phyloP scores from a whole-genome alignment of 2,329 filamentous ascomycete species.

The Pestalotiopsis sp. region DNA sequence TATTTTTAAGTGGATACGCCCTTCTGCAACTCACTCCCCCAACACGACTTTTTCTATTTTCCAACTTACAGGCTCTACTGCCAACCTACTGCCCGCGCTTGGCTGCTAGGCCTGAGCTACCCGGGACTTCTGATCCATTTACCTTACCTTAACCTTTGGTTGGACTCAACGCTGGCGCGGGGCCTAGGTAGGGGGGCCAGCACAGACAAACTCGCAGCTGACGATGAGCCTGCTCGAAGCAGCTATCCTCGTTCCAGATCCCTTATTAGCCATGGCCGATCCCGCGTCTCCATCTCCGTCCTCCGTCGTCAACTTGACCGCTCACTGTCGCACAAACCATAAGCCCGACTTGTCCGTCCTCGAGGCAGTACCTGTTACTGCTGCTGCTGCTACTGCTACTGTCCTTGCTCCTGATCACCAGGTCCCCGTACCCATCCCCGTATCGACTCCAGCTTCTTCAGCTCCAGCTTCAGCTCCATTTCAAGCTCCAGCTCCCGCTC shows the following conservation, averaged over 20 bases:
- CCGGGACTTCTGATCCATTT: no score
- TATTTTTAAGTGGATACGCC: no score
- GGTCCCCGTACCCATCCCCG: not conserved
- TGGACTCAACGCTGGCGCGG: not conserved
- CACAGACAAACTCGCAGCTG: not conserved
- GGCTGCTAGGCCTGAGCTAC: no score
- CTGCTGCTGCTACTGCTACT: not conserved
- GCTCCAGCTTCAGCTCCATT: not conserved
- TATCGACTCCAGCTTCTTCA: not conserved
- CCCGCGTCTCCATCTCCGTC: slow-evolving; percentile 3
- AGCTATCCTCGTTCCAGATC: not conserved
- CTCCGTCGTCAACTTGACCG: not conserved
- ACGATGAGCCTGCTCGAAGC: not conserved
- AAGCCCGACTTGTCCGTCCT: not conserved
- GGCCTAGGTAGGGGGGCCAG: not conserved
- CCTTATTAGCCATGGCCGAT: slow-evolving; percentile 9
- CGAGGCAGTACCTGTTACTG: not conserved
- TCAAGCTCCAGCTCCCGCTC: not conserved
- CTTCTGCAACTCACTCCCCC: no score
- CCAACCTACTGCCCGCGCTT: no score
- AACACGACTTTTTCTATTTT: no score
- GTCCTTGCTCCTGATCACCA: not conserved
- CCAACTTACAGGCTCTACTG: no score
- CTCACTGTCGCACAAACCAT: slow-evolving; percentile 9
- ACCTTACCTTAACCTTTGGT: not conserved